A percentile compares a stretch with the other conserved stretches of the same genome.
Evolutionary conservation across 495 filamentous ascomycete genomes (phyloP).

Genomic region (Evernia prunastri): DNA sequence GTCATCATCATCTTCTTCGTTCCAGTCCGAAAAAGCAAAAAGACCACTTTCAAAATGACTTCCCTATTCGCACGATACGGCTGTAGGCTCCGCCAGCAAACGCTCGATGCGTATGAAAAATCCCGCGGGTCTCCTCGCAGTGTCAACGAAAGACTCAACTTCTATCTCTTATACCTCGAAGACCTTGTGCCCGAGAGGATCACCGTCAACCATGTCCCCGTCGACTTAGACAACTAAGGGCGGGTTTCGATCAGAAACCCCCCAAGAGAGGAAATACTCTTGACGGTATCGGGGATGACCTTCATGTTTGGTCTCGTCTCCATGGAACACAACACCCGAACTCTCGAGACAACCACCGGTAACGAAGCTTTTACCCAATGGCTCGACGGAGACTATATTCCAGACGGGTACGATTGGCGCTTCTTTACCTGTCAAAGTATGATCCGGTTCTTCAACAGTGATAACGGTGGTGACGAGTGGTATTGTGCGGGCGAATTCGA

Average conservation of each 20-base stretch:
- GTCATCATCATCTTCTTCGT: too few relatives aligned
- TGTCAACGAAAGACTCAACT: background rate
- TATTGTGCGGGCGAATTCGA: too few relatives aligned
- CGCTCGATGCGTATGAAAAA: background rate
- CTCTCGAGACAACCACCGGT: background rate
- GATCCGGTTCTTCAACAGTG: background rate
- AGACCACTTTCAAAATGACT: too few relatives aligned
- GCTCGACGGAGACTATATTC: background rate
- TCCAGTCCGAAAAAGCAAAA: too few relatives aligned
- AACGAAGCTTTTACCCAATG: background rate
- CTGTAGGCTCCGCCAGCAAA: background rate
- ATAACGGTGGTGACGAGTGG: too few relatives aligned
- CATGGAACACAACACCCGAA: background rate
- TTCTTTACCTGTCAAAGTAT: background rate
- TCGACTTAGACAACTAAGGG: background rate
- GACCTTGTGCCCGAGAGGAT: background rate
- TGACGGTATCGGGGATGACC: background rate
- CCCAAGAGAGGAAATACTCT: background rate
- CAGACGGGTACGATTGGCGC: background rate
- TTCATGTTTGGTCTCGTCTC: background rate
- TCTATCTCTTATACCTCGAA: background rate
- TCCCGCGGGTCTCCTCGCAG: background rate
- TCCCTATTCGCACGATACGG: background rate
- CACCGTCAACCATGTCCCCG: background rate
- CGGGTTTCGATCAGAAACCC: too few relatives aligned